Evolutionary conservation across 2,329 filamentous ascomycete genomes (phyloP).

Genomic region (Coniochaeta ligniaria): DNA sequence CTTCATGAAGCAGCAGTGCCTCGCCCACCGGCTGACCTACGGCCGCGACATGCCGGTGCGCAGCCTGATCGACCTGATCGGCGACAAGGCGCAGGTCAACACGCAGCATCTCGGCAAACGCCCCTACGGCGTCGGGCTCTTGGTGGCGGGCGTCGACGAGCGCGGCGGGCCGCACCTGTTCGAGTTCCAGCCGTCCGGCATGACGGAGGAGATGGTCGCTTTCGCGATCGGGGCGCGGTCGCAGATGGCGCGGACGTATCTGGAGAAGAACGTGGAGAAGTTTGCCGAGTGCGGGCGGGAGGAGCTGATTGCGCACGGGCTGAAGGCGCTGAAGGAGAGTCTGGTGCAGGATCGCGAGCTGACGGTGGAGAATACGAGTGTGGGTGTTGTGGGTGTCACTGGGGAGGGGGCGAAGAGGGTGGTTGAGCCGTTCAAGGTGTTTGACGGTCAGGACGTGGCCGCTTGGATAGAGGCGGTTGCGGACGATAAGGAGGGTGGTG

Average conservation of each 20-base stretch:
- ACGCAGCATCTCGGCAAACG: slow-evolving; percentile 96
- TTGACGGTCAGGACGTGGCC: slow-evolving; percentile 81
- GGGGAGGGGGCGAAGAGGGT: slow-evolving; percentile 42
- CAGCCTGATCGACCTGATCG: slow-evolving; percentile 84
- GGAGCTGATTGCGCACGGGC: slow-evolving; percentile 83
- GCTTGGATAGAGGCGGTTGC: slow-evolving; percentile 73
- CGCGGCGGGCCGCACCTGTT: slow-evolving; percentile 92
- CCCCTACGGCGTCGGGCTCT: slow-evolving; percentile 88
- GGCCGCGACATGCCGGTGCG: slow-evolving; percentile 87
- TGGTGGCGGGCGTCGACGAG: slow-evolving; percentile 91
- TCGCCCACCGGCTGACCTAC: slow-evolving; percentile 92
- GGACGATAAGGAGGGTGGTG: slow-evolving; percentile 41
- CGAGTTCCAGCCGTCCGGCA: slow-evolving; percentile 93
- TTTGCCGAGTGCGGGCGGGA: slow-evolving; percentile 73
- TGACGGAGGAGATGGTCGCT: slow-evolving; percentile 95
- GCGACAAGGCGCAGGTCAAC: slow-evolving; percentile 94
- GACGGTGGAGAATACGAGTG: slow-evolving; percentile 92
- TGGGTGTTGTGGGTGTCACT: slow-evolving; percentile 68
- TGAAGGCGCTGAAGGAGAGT: slow-evolving; percentile 89
- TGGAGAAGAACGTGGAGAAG: slow-evolving; percentile 83
- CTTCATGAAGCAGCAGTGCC: slow-evolving; percentile 99
- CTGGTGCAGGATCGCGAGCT: slow-evolving; percentile 95
- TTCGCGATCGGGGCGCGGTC: slow-evolving; percentile 93
- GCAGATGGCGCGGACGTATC: slow-evolving; percentile 96
- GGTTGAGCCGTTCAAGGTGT: slow-evolving; percentile 80